Conservation (phyloP, 495 filamentous ascomycete species). For the Pyrenopolyporus hunteri region DNA sequence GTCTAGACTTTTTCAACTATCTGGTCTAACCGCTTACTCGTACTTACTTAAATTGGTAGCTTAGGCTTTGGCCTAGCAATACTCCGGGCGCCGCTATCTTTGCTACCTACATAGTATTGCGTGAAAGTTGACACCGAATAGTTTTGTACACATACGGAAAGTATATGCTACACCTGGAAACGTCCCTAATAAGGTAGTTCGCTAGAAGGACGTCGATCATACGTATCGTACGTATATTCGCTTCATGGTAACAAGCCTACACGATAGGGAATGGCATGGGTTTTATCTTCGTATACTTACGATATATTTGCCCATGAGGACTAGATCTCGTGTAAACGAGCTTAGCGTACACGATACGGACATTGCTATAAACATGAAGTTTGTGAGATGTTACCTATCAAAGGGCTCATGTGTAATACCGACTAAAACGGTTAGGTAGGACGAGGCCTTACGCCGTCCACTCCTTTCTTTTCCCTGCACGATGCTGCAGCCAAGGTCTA, state of each 20-base stretch:
- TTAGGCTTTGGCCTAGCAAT: constrained; percentile 14
- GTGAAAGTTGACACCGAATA: not conserved
- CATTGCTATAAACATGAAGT: constrained; percentile 32
- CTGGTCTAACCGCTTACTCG: constrained; percentile 2
- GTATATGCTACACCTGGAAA: too few species aligned
- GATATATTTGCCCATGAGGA: constrained; percentile 14
- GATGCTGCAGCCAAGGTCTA: constrained; percentile 42
- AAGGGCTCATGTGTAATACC: constrained; percentile 23
- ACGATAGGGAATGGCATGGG: too few species aligned
- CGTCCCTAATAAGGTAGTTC: too few species aligned
- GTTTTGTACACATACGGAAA: not conserved
- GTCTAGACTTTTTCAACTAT: constrained; percentile 18
- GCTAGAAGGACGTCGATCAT: too few species aligned
- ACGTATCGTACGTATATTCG: too few species aligned
- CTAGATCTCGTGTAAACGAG: constrained; percentile 35
- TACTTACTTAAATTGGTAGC: constrained; percentile 13
- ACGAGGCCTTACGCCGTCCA: constrained; percentile 38
- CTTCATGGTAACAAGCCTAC: too few species aligned
- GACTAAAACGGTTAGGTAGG: constrained; percentile 41
- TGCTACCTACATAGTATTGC: too few species aligned
- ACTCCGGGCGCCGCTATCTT: constrained; percentile 18
- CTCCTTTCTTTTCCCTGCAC: constrained; percentile 39
- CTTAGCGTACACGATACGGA: constrained; percentile 27
- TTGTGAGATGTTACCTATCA: constrained; percentile 39
- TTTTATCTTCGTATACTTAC: not conserved